A percentile compares a stretch with the other conserved stretches of the same genome.
Conservation (phyloP, 2,329 filamentous ascomycete species). For the Kalmusia sp. region DNA sequence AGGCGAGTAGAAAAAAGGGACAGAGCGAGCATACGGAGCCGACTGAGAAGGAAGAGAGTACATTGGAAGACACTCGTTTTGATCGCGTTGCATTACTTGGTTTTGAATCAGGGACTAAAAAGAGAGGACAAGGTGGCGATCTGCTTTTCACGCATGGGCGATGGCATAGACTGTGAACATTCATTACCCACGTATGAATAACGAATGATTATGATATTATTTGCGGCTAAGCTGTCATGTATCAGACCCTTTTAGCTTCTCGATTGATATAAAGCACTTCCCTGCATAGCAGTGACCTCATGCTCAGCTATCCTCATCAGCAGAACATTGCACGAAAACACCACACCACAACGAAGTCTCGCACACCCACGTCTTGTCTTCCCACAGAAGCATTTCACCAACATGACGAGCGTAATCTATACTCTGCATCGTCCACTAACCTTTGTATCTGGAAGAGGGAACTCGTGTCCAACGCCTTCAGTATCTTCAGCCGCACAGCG, state of each 20-base stretch:
- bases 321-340: too few species aligned
- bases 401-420: too few species aligned
- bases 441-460: too few species aligned
- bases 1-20: background rate
- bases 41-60: background rate
- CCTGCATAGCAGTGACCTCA: too few species aligned
- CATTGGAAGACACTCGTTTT: background rate
- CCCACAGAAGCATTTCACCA: too few species aligned
- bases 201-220: background rate
- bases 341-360: too few species aligned
- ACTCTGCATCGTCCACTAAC: too few species aligned
- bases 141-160: background rate
- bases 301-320: too few species aligned
- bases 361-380: too few species aligned
- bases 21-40: background rate
- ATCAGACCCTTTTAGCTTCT: too few species aligned
- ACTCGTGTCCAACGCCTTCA: background rate
- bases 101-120: background rate
- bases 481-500: conserved; percentile 3
- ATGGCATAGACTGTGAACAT: background rate
- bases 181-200: conserved; percentile 1
- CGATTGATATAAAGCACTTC: too few species aligned
- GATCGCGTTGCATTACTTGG: background rate
- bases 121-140: background rate
- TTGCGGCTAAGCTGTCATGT: too few species aligned